Percentiles rank a stretch among this genome's conserved stretches.
These are phyloP conservation scores for Xylaria sp. DNA, from an alignment of 2,329 filamentous ascomycete genomes.

Conservation along the genomic window DNA sequence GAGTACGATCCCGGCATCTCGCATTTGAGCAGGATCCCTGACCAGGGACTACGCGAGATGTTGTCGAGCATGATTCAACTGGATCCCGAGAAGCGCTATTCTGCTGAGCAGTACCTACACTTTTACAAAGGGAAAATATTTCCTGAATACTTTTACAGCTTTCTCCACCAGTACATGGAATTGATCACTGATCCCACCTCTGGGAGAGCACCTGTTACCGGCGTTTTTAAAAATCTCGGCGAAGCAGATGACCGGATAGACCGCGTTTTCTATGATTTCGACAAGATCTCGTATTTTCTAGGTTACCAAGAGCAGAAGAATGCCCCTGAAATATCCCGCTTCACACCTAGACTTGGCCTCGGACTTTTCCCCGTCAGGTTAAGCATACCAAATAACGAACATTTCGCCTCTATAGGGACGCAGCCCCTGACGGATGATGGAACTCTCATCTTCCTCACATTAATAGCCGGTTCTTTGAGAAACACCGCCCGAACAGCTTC, in stretches of 20 bases:
- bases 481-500: conserved; percentile 91
- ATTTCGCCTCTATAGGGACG: conserved; percentile 69
- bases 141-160: conserved; percentile 96
- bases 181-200: conserved; percentile 91
- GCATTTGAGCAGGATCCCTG: conserved; percentile 85
- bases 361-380: conserved; percentile 82
- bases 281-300: conserved; percentile 96
- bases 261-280: conserved; percentile 91
- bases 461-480: conserved; percentile 87
- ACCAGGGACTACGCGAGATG: conserved; percentile 86
- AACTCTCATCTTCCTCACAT: conserved; percentile 88
- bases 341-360: conserved; percentile 62
- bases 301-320: conserved; percentile 71
- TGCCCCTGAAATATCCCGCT: conserved; percentile 44
- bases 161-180: conserved; percentile 97
- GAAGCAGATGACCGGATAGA: conserved; percentile 96
- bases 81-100: conserved; percentile 90
- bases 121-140: conserved; percentile 95
- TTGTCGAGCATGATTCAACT: conserved; percentile 96
- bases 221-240: conserved; percentile 75
- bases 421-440: conserved; percentile 81
- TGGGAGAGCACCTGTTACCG: conserved; percentile 76
- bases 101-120: conserved; percentile 91
- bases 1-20: conserved; percentile 90
- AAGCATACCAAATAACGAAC: conserved; percentile 86